Percentiles rank a stretch among this genome's conserved stretches.
These are phyloP conservation scores for Boletus pseudo-olivaceus DNA, from an alignment of 768 basidiomycete species.

Conservation along the genomic window DNA sequence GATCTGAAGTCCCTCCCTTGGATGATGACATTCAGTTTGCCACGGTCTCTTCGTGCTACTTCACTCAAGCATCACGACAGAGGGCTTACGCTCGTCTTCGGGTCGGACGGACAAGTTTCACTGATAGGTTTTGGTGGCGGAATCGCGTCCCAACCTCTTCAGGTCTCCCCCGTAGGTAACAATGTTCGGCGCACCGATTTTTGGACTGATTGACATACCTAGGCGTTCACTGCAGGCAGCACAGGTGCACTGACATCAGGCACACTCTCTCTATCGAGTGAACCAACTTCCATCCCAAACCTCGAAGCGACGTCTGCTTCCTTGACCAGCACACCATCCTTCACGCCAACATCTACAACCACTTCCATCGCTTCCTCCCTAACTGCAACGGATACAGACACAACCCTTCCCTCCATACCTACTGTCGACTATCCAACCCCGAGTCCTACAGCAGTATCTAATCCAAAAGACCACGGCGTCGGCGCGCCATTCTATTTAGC, in stretches of 20 bases:
- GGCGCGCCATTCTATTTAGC: slow-evolving; percentile 47
- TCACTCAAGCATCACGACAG: slow-evolving; percentile 15
- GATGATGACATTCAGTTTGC: slow-evolving; percentile 20
- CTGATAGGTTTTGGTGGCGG: slow-evolving; percentile 18
- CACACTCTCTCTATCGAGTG: not conserved
- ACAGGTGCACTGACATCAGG: not conserved
- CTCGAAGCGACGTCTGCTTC: slow-evolving; percentile 18
- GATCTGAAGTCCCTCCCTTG: slow-evolving; percentile 10
- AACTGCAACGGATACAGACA: slow-evolving; percentile 16
- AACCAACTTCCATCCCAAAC: slow-evolving; percentile 8
- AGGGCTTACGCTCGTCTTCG: slow-evolving; percentile 25
- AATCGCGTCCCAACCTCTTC: not conserved
- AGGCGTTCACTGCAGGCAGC: slow-evolving; percentile 9
- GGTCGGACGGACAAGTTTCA: slow-evolving; percentile 28
- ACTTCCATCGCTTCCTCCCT: not conserved
- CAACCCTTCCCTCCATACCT: slow-evolving; percentile 23
- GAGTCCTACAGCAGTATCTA: slow-evolving; percentile 19
- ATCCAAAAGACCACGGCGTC: slow-evolving; percentile 20
- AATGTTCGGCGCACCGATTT: not conserved
- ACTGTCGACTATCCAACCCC: slow-evolving; percentile 22
- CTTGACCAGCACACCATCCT: not conserved
- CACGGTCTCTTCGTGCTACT: slow-evolving; percentile 6
- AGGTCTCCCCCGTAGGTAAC: slow-evolving; percentile 2
- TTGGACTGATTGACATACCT: not conserved
- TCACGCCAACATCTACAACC: not conserved